A percentile compares a stretch with the other conserved stretches of the same genome.
These are phyloP conservation scores for Erigeron canadensis DNA, from an alignment of 129 eudicot species.

Conservation along the genomic window DNA sequence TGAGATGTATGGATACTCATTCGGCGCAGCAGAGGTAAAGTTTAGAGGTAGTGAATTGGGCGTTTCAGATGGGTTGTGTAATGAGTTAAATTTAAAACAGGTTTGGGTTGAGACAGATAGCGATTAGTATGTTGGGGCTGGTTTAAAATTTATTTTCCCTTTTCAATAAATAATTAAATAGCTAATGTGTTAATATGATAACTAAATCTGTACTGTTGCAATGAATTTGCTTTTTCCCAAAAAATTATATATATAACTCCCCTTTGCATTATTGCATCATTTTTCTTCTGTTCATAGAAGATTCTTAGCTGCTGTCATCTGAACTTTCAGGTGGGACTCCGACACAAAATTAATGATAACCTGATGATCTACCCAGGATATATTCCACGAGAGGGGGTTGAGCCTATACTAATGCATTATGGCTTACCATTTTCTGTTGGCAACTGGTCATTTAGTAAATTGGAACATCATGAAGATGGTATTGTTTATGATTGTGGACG, in stretches of 20 bases:
- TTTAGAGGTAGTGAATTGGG: background rate
- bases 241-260: background rate
- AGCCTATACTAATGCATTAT: slow-evolving; percentile 94
- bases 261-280: background rate
- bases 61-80: background rate
- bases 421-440: slow-evolving; percentile 93
- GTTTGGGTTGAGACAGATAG: background rate
- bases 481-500: slow-evolving; percentile 86
- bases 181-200: too few relatives aligned
- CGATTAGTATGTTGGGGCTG: background rate
- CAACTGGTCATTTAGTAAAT: slow-evolving; percentile 93
- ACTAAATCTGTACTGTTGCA: too few relatives aligned
- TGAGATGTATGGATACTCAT: slow-evolving; percentile 99
- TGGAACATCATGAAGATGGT: slow-evolving; percentile 75
- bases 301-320: slow-evolving; percentile 16
- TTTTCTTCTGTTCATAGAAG: slow-evolving; percentile 3
- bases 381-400: slow-evolving; percentile 79
- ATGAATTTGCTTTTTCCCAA: background rate
- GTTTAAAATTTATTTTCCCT: background rate
- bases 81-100: background rate
- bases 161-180: background rate
- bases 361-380: slow-evolving; percentile 97
- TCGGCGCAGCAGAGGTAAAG: slow-evolving; percentile 90
- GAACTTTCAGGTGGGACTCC: slow-evolving; percentile 87
- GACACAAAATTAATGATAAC: slow-evolving; percentile 88